These are phyloP conservation scores for Alternaria atra DNA, from an alignment of 2,329 filamentous ascomycete genomes.

Conservation along the genomic window DNA sequence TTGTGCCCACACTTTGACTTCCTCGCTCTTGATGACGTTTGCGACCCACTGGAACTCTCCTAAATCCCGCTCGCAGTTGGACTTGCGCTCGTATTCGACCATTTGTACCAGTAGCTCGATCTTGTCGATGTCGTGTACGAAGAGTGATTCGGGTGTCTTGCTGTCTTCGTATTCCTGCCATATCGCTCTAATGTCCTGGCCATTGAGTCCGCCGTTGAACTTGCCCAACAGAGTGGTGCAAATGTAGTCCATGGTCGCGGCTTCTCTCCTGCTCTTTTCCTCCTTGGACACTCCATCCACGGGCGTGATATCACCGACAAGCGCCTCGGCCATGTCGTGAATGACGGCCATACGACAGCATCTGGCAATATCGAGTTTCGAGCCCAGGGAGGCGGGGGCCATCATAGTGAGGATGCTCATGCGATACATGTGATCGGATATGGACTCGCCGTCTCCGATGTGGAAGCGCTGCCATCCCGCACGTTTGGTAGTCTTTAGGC, in stretches of 20 bases:
- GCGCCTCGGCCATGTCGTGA: conserved; percentile 95
- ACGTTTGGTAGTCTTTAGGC: conserved; percentile 93
- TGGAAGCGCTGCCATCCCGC: conserved; percentile 95
- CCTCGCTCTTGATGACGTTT: conserved; percentile 74
- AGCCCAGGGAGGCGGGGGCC: conserved; percentile 76
- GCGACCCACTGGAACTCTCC: conserved; percentile 88
- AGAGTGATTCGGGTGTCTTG: conserved; percentile 81
- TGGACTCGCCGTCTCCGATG: conserved; percentile 81
- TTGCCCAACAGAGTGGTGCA: conserved; percentile 75
- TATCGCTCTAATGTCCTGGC: conserved; percentile 75
- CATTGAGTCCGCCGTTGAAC: conserved; percentile 75
- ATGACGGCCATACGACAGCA: conserved; percentile 96
- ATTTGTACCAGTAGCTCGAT: conserved; percentile 94
- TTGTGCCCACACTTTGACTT: conserved; percentile 81
- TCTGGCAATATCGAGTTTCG: conserved; percentile 76
- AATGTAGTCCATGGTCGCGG: conserved; percentile 91
- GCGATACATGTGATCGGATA: conserved; percentile 99
- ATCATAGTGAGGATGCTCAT: conserved; percentile 98
- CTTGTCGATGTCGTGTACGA: conserved; percentile 98
- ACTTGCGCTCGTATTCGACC: conserved; percentile 88
- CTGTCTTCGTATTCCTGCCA: conserved; percentile 98
- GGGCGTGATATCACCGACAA: conserved; percentile 97
- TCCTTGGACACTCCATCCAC: conserved; percentile 84
- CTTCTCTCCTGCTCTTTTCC: conserved; percentile 89
- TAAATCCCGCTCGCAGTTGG: conserved; percentile 73